Evolutionary conservation across 2,329 filamentous ascomycete species (phyloP), one percentile per base, ranked within the genome.

Genomic region (Xylariomycetidae sp.): DNA sequence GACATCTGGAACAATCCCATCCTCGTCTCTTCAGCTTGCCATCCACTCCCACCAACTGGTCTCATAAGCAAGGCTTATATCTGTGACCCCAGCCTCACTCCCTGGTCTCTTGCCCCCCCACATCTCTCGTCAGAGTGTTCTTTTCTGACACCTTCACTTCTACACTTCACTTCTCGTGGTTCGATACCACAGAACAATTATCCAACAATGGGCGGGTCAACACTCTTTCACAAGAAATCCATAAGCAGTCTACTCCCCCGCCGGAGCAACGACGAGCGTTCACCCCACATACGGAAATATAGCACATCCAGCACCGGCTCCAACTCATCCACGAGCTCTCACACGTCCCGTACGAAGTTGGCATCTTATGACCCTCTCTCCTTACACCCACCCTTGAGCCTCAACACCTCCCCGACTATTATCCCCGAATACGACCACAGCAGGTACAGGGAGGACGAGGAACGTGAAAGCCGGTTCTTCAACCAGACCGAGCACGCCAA

Each of bases 321-420:
- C 11, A 43, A 46, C 27, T 55, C 53, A 3, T 49, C 53, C 6
- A 46, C 44, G 9, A 33, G 32, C 12, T 44, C 44, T 13, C 45
- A 41, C 23, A 37, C 44, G n/a, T n/a, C n/a, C n/a, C 8, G 20
- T n/a, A 23, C 20, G 23, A 43, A 31, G 11, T 34, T 35, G 6
- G 16, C 23, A 25, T 36, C 38, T 14, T 53, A 46, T 37, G 48
- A 56, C 31, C 55, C 55, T 25, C 48, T 58, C 7, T 54, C 54
- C 4, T 29, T 54, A 23, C 55, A 58, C 30, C 55, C 55, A 7
- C 55, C 55, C 15, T 33, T 58, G 10, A 41, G 38, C 17, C 38
- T 58, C 22, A 58, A 58, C 41, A 43, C 51, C 6, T 56, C 54
- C 23, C 55, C 55, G 7, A 35, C 49, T 22, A 41, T 53, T 27